Base-by-base conservation (phyloP, 2,329 filamentous ascomycete genomes). In the Ascocoryne sarcoides region DNA sequence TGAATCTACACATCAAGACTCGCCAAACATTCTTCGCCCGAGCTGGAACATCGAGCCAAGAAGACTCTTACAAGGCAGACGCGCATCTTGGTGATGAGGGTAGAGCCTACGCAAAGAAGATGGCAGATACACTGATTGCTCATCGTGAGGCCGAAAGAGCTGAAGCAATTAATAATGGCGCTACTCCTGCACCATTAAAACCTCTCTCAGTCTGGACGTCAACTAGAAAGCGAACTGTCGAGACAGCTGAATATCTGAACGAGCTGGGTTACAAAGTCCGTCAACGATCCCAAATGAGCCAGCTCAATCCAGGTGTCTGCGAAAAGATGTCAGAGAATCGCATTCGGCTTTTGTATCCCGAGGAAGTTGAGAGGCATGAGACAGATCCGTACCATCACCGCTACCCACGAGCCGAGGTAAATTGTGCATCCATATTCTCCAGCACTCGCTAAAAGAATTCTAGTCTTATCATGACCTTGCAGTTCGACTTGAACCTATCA, bases 381-480 rank as follows among this genome's bases (percentile, higher is more conserved):
- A 69, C 84, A 37, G 92, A 98, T 61, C 92, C 92, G 1, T 98
- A 98, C 57, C 92, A 98, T 58, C 92, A 98, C 62, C 78, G 92
- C 29, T 98, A 95, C 59, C 92, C 92, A 5, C 76, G 92, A 47
- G 90, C 90, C 45, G 92, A 98, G 71, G 88, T 88, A 68, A 57
- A 65, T 44, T 29, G 14, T 20, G 5, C 9, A 17, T 19, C 1
- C n/a, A 9, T 1, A 20, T 40, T 26, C 12, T 26, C 12, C 23
- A 7, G 23, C 36, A 31, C 32, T 32, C 31, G 19, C 30, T 48
- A 8, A 36, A 21, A 37, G n/a, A 39, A 4, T n/a, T 42, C 4
- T 19, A 95, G 84, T 96, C 90, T 7, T 98, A 98, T 63, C 92
- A 98, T 60, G 92, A 98, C 58, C 79, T 98, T 32, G 92, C 92